Percentiles rank a stretch among this genome's conserved stretches.
Evolutionary conservation across 345 rosid genomes (phyloP).

Genomic region (Raphanus sativus): DNA sequence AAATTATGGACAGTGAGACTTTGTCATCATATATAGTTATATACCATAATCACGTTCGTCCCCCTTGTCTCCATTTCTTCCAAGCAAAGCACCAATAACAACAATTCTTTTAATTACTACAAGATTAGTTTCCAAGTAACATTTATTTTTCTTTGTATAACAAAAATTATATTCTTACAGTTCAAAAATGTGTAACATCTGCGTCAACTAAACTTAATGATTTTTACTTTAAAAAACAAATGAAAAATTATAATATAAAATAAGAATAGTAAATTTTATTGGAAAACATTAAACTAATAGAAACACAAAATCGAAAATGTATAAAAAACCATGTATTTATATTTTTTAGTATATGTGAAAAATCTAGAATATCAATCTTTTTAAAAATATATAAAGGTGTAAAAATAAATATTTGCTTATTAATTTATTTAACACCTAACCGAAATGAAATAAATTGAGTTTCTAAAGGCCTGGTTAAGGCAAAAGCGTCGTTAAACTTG

Average conservation of each 20-base stretch:
- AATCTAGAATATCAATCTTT: too few species aligned
- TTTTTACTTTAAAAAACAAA: too few species aligned
- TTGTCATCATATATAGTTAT: slow-evolving; percentile 36
- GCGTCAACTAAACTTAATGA: not conserved
- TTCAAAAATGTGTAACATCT: not conserved
- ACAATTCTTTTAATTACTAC: slow-evolving; percentile 8
- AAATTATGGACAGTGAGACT: slow-evolving; percentile 40
- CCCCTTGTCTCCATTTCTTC: slow-evolving; percentile 39
- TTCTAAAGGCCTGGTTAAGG: not conserved
- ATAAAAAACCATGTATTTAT: too few species aligned
- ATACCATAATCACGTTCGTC: slow-evolving; percentile 42
- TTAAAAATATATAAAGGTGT: too few species aligned
- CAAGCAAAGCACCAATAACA: slow-evolving; percentile 29
- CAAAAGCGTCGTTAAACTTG: slow-evolving; percentile 30
- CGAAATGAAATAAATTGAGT: too few species aligned
- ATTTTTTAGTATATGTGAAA: too few species aligned
- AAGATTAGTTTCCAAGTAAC: slow-evolving; percentile 19
- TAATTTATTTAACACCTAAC: too few species aligned
- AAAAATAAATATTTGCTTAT: too few species aligned
- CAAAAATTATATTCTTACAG: not conserved
- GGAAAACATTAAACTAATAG: too few species aligned
- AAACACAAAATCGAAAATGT: too few species aligned
- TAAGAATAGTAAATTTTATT: too few species aligned
- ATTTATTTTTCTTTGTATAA: not conserved
- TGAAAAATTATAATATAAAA: too few species aligned